Evolutionary conservation across 106 monocot species (phyloP).

Genomic region (Triglochin maritima): DNA sequence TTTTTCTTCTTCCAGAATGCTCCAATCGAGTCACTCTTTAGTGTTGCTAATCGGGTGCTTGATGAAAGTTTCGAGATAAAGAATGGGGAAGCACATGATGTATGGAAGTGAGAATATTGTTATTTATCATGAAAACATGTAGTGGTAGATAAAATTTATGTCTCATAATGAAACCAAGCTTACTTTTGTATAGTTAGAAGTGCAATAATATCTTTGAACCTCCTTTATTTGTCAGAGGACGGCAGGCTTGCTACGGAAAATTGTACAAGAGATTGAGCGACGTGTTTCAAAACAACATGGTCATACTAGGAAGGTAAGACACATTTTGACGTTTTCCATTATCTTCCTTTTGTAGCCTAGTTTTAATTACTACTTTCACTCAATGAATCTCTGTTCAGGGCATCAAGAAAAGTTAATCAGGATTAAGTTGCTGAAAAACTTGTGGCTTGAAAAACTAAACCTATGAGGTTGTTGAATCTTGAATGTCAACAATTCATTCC

Average conservation of each 20-base stretch:
- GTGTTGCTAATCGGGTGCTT: constrained; percentile 76
- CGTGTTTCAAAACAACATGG: constrained; percentile 70
- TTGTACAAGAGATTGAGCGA: constrained; percentile 71
- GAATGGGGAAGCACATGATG: constrained; percentile 74
- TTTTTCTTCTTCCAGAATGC: constrained; percentile 63
- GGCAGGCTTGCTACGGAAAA: constrained; percentile 52
- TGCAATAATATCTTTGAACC: not conserved
- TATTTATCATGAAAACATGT: no score
- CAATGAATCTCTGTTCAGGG: constrained; percentile 54
- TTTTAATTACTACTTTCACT: constrained; percentile 23
- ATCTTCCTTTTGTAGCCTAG: not conserved
- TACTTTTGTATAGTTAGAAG: not conserved
- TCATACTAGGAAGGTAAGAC: constrained; percentile 73
- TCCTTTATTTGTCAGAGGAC: constrained; percentile 31
- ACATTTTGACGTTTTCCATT: not conserved
- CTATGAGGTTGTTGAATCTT: no score
- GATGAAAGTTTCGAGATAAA: constrained; percentile 70
- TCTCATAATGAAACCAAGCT: not conserved
- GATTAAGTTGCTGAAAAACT: constrained; percentile 77
- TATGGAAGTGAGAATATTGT: constrained; percentile 29
- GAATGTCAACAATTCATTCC: no score
- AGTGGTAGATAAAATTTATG: not conserved
- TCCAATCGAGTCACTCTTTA: constrained; percentile 78
- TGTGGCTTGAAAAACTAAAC: constrained; percentile 37
- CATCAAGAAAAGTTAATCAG: constrained; percentile 71